Evolutionary conservation across 768 basidiomycete genomes (phyloP), one percentile per base, ranked within the genome.

Genomic region (Inosperma sp.): DNA sequence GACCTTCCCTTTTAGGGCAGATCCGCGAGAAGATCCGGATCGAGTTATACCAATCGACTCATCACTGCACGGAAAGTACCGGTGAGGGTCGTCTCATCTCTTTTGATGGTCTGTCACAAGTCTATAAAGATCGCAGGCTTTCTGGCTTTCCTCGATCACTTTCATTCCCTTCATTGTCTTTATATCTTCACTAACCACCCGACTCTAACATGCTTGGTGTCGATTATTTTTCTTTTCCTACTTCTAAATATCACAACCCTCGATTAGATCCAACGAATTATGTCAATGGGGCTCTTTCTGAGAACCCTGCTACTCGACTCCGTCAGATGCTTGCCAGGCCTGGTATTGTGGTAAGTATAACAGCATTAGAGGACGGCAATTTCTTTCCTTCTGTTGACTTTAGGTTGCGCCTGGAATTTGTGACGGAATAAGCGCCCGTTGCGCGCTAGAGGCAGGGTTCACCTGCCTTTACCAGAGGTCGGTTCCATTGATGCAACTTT

Each of bases 401-500:
- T 44, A 86, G 84, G 66, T 86, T 57, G 86, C 85, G 2, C 86
- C 85, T n/a, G 86, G 86, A 35, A 82, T 88, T 35, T 86, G 86
- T 49, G 86, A 88, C 50, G 86, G 85, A 43, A 88, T 90, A 60
- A 86, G 84, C 58, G 86, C 86, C 8, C 76, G 88, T 25, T 86
- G 86, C 56, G 88, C 88, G 7, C 66, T 89, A 6, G 87, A 90
- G 68, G 84, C 86, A 30, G 87, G 87, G 16, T 90, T 89, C 58
- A 73, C 76, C 21, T 88, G 86, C 57, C 54, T 88, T 50, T 90
- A 89, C 64, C 87, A 88, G 68, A 87, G 82, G 81, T 82, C 29
- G 17, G 60, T 55, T 55, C 3, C 53, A 34, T 23, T 42, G 19
- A 25, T 30, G 4, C 13, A 25, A 26, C 23, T 26, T 13, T 26